Evolutionary conservation across 306 rosid species (phyloP).

Genomic region (Carpinus fangiana): DNA sequence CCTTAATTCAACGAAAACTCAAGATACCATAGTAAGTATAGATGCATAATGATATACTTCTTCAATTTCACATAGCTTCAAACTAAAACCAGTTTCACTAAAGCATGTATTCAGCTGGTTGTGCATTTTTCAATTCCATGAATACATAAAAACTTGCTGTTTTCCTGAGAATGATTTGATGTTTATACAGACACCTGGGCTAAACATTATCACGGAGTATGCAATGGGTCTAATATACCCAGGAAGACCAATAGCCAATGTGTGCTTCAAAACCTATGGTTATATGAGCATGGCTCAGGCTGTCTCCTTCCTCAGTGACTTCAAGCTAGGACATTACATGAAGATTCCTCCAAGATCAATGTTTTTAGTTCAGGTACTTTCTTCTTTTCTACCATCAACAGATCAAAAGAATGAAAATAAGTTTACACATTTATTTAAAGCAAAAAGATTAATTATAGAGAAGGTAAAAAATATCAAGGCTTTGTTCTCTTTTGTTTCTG

Average conservation of each 20-base stretch:
- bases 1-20: too few relatives aligned
- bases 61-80: too few relatives aligned
- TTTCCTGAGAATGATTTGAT: constrained; percentile 13
- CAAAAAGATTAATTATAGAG: too few relatives aligned
- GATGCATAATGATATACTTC: background rate
- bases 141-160: background rate
- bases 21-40: too few relatives aligned
- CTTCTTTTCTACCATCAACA: background rate
- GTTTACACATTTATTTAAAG: background rate
- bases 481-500: too few relatives aligned
- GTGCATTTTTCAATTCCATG: background rate
- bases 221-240: constrained; percentile 73
- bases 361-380: constrained; percentile 76
- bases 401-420: background rate
- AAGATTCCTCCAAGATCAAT: constrained; percentile 90
- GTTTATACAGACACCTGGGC: constrained; percentile 62
- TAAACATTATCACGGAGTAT: constrained; percentile 79
- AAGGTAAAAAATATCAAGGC: too few relatives aligned
- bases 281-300: constrained; percentile 81
- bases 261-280: constrained; percentile 88
- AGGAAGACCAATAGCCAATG: constrained; percentile 85
- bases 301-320: constrained; percentile 80
- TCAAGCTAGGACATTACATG: constrained; percentile 91
- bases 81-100: too few relatives aligned
- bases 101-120: too few relatives aligned